Percentiles rank a stretch among this genome's conserved stretches.
phyloP scores from a whole-genome alignment of 129 eudicot genomes.

The Oenanthe sinensis region DNA sequence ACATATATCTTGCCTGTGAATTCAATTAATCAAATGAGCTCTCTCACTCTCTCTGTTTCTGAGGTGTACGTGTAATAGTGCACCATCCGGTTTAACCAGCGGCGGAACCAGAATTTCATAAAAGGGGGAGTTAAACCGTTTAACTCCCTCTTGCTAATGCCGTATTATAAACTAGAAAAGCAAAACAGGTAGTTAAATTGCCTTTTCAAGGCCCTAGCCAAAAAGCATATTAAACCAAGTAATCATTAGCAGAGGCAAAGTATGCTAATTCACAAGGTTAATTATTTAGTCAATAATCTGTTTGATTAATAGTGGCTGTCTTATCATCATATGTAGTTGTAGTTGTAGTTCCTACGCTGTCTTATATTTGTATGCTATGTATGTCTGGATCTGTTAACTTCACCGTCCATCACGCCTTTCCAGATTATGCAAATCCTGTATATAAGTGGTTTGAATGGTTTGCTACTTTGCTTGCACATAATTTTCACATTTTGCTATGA shows the following conservation, averaged over 20 bases:
- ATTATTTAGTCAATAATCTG: no score
- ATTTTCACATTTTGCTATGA: background rate
- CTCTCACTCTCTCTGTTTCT: no score
- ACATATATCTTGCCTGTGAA: no score
- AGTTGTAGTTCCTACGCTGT: no score
- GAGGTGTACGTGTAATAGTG: no score
- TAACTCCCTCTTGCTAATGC: background rate
- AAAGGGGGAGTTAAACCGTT: no score
- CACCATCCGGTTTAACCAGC: no score
- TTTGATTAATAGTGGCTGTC: no score
- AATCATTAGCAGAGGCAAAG: background rate
- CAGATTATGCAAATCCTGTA: background rate
- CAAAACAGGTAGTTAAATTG: background rate
- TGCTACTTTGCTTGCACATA: background rate
- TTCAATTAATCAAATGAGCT: no score
- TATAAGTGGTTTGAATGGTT: background rate
- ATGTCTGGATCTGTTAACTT: conserved; percentile 1
- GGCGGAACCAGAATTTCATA: no score
- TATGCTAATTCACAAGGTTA: no score
- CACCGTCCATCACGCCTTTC: background rate
- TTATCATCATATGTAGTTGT: no score
- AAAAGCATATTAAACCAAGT: background rate
- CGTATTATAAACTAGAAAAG: background rate
- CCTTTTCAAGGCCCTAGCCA: background rate
- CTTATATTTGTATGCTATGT: conserved; percentile 10